phyloP scores from a whole-genome alignment of 306 rosid genomes.

The Castanospermum australe region DNA sequence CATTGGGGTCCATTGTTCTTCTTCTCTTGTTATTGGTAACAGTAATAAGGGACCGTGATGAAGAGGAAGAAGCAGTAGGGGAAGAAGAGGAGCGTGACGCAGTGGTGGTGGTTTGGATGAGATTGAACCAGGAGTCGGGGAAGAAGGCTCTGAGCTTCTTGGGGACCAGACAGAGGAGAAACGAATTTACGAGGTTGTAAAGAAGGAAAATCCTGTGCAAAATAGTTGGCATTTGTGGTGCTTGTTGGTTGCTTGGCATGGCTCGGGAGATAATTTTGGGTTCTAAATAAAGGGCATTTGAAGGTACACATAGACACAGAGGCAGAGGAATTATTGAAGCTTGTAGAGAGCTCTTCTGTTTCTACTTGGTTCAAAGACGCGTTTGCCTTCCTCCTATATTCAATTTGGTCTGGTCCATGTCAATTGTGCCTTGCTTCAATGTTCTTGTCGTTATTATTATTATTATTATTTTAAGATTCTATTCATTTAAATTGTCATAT shows the following conservation, averaged over 20 bases:
- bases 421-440: too few species aligned
- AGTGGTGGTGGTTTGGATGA: too few species aligned
- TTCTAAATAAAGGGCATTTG: too few species aligned
- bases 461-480: too few species aligned
- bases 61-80: background rate
- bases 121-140: conserved; percentile 31
- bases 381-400: too few species aligned
- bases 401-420: too few species aligned
- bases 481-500: too few species aligned
- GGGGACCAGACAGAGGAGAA: conserved; percentile 31
- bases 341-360: too few species aligned
- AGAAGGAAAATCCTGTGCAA: conserved; percentile 33
- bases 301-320: too few species aligned
- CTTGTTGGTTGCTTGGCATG: background rate
- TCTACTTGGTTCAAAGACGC: too few species aligned
- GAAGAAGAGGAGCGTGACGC: background rate
- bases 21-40: background rate
- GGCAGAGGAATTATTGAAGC: too few species aligned
- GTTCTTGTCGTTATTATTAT: too few species aligned
- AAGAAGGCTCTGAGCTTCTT: conserved; percentile 14
- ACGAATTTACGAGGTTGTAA: conserved; percentile 24
- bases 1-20: conserved; percentile 45
- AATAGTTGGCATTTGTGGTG: conserved; percentile 37
- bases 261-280: conserved; percentile 24
- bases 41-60: background rate